phyloP scores from a whole-genome alignment of 2,329 filamentous ascomycete genomes.

The Sclerotinia sclerotiorum region DNA sequence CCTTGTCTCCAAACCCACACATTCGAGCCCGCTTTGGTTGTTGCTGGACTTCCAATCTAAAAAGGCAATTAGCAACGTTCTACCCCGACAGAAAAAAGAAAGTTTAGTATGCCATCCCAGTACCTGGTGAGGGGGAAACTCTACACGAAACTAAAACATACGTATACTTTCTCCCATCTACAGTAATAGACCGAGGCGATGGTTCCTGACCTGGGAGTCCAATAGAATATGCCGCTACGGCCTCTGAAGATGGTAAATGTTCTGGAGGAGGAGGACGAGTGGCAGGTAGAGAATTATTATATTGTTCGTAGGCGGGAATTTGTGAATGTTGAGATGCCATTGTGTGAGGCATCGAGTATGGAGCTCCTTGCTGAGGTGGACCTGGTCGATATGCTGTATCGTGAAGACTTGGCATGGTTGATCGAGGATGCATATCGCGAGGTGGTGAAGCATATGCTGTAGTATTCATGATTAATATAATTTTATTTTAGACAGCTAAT shows the following conservation, averaged over 20 bases:
- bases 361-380: constrained; percentile 24
- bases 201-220: constrained; percentile 29
- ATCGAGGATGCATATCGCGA: constrained; percentile 27
- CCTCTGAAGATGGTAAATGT: constrained; percentile 26
- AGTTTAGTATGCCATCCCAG: not conserved
- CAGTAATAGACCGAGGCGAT: constrained; percentile 26
- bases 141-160: constrained; percentile 27
- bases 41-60: constrained; percentile 77
- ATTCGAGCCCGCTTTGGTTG: constrained; percentile 91
- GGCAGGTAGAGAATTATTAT: constrained; percentile 25
- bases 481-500: not conserved
- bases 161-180: constrained; percentile 37
- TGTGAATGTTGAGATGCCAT: constrained; percentile 30
- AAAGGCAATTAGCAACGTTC: constrained; percentile 33
- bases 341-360: constrained; percentile 31
- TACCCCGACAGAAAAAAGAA: constrained; percentile 1
- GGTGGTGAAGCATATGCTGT: constrained; percentile 34
- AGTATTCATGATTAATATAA: constrained; percentile 28
- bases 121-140: not conserved
- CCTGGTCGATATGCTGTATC: constrained; percentile 27
- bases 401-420: constrained; percentile 27
- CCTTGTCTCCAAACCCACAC: constrained; percentile 99
- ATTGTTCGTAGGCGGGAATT: constrained; percentile 26
- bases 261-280: constrained; percentile 32
- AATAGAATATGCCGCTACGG: constrained; percentile 27